These are phyloP conservation scores for Talaromyces marneffei DNA, from an alignment of 2,329 filamentous ascomycete species.

Conservation along the genomic window DNA sequence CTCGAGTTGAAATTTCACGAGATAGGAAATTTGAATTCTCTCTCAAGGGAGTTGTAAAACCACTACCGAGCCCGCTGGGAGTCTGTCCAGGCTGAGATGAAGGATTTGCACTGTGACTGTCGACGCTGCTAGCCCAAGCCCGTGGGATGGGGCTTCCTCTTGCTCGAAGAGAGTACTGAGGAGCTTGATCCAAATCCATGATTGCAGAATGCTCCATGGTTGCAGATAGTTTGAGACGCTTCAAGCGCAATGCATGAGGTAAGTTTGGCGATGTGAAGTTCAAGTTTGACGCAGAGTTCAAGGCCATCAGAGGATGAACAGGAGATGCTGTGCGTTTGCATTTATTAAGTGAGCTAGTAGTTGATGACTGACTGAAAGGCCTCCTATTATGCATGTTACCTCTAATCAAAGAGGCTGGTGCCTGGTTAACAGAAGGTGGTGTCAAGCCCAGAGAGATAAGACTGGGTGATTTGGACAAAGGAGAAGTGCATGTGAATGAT, in stretches of 20 bases:
- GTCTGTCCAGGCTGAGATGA: neutral
- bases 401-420: neutral
- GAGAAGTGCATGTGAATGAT: constrained; percentile 15
- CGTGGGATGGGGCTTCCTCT: constrained; percentile 10
- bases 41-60: neutral
- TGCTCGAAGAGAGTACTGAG: constrained; percentile 1
- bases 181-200: neutral
- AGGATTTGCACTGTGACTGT: neutral
- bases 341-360: neutral
- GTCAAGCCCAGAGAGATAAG: neutral
- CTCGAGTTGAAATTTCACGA: neutral
- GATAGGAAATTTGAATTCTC: neutral
- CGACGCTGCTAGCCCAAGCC: neutral
- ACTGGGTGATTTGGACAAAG: neutral
- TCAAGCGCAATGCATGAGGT: neutral
- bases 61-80: neutral
- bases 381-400: neutral
- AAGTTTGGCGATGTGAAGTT: neutral
- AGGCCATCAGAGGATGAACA: neutral
- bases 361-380: neutral
- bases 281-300: neutral
- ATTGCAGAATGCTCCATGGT: constrained; percentile 2
- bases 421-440: neutral
- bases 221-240: neutral
- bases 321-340: constrained; percentile 3